Conservation (phyloP, 768 basidiomycete species). For the Asterophora lycoperdoides region DNA sequence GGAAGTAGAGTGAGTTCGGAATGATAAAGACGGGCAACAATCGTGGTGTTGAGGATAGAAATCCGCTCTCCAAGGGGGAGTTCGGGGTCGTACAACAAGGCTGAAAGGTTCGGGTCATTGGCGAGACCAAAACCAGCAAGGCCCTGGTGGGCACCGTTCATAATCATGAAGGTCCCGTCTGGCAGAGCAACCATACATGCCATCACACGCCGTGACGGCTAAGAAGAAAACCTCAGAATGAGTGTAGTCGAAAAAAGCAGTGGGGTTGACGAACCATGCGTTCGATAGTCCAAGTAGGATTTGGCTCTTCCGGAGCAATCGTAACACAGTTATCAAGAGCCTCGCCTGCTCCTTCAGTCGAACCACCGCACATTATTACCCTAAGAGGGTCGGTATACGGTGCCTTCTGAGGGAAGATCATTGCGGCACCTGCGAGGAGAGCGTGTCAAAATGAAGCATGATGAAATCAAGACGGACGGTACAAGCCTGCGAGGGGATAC, state of each 20-base stretch:
- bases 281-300: conserved; percentile 67
- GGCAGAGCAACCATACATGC: conserved; percentile 69
- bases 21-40: conserved; percentile 73
- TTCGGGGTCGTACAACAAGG: conserved; percentile 67
- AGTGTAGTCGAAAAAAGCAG: background rate
- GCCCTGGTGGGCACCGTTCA: conserved; percentile 71
- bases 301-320: conserved; percentile 58
- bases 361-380: conserved; percentile 74
- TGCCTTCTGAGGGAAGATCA: conserved; percentile 63
- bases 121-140: conserved; percentile 73
- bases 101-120: conserved; percentile 55
- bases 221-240: background rate
- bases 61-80: conserved; percentile 56
- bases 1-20: conserved; percentile 72
- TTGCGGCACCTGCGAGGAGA: conserved; percentile 41
- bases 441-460: background rate
- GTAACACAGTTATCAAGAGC: conserved; percentile 68
- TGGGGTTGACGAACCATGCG: conserved; percentile 57
- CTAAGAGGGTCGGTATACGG: conserved; percentile 74
- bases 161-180: conserved; percentile 70
- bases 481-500: conserved; percentile 64
- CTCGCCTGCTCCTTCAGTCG: conserved; percentile 48
- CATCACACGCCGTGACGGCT: conserved; percentile 76
- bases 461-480: background rate
- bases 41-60: conserved; percentile 63